phyloP scores from a whole-genome alignment of 257 asterid species.

The Echites panduratus region DNA sequence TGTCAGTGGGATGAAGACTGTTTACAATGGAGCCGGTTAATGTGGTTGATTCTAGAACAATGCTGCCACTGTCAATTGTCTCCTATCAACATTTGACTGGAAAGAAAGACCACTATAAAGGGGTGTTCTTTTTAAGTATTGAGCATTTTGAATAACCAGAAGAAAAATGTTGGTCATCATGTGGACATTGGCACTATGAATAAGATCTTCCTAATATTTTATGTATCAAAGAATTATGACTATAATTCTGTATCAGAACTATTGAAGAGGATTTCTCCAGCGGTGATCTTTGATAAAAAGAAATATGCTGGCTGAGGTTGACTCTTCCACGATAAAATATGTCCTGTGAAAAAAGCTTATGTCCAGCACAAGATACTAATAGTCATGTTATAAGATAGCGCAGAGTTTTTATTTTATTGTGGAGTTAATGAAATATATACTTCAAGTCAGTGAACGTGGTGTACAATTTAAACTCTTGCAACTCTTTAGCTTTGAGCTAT shows the following conservation, averaged over 20 bases:
- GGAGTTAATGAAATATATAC: neutral
- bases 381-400: neutral
- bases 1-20: too few relatives aligned
- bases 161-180: neutral
- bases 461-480: too few relatives aligned
- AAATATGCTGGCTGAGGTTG: neutral
- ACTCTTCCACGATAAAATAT: neutral
- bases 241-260: neutral
- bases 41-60: neutral
- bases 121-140: neutral
- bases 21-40: too few relatives aligned
- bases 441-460: slow-evolving; percentile 26
- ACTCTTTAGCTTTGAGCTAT: neutral
- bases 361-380: neutral
- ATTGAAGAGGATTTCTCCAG: neutral
- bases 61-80: neutral
- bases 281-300: neutral
- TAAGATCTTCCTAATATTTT: slow-evolving; percentile 3
- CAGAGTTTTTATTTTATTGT: neutral
- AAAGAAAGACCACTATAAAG: neutral
- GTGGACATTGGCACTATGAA: neutral
- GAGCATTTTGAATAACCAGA: neutral
- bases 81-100: neutral
- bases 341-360: neutral
- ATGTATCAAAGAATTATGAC: neutral